A percentile compares a stretch with the other conserved stretches of the same genome.
Conservation (phyloP, 257 asterid species). For the Solanum habrochaites region DNA sequence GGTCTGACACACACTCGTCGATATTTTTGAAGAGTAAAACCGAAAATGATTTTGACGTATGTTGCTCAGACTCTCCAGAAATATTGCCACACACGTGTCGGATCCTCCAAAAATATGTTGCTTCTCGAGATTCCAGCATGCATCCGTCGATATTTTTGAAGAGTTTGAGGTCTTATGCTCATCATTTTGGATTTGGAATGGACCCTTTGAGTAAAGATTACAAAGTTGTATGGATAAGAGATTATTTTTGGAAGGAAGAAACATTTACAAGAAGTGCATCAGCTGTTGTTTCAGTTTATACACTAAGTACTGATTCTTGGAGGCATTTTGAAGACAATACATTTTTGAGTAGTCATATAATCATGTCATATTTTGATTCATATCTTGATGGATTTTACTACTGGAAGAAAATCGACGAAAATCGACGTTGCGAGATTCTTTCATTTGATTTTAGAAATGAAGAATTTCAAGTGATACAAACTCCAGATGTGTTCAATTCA, state of each 20-base stretch:
- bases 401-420: slow-evolving; percentile 17
- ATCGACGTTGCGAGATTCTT: not conserved
- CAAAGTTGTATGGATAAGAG: slow-evolving; percentile 27
- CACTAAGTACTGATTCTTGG: slow-evolving; percentile 1
- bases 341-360: slow-evolving; percentile 7
- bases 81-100: not conserved
- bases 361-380: slow-evolving; percentile 23
- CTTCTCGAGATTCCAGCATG: not conserved
- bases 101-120: not conserved
- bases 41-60: not conserved
- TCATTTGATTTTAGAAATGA: slow-evolving; percentile 35
- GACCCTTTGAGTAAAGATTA: slow-evolving; percentile 20
- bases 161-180: not conserved
- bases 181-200: slow-evolving; percentile 29
- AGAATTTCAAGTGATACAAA: slow-evolving; percentile 17
- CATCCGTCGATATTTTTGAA: not conserved
- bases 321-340: not conserved
- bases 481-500: slow-evolving; percentile 11
- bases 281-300: not conserved
- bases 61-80: not conserved
- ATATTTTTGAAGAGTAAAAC: not conserved
- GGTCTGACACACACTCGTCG: not conserved
- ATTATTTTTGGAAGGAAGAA: slow-evolving; percentile 14
- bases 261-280: not conserved
- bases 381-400: slow-evolving; percentile 36